Percentiles rank a stretch among this genome's conserved stretches.
These are phyloP conservation scores for Metschnikowia colocasiae DNA, from an alignment of 805 yeast species.

Conservation along the genomic window DNA sequence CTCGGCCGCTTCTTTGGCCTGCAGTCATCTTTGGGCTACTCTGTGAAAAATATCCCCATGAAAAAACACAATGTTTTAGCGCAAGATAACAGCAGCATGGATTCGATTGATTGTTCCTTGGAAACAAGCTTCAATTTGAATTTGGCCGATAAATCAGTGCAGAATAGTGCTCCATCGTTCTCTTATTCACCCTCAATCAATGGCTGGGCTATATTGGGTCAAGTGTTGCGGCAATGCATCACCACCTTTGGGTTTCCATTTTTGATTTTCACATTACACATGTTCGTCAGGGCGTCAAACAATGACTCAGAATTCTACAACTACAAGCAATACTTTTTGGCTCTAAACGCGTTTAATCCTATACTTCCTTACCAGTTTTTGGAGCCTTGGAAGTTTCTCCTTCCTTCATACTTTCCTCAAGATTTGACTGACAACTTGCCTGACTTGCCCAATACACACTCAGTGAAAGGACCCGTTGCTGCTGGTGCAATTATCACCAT, in stretches of 20 bases:
- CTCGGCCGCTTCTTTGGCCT: conserved; percentile 8
- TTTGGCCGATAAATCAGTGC: not conserved
- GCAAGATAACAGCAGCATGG: not conserved
- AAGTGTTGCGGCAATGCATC: conserved; percentile 29
- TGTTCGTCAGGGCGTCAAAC: conserved; percentile 25
- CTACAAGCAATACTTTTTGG: conserved; percentile 15
- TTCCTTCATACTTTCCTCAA: conserved; percentile 1
- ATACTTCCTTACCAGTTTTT: conserved; percentile 26
- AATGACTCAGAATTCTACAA: conserved; percentile 12
- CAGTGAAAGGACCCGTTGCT: conserved; percentile 1
- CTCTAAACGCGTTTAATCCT: conserved; percentile 23
- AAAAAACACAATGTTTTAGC: not conserved
- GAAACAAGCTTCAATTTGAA: not conserved
- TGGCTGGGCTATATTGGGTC: conserved; percentile 28
- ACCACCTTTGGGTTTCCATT: conserved; percentile 42
- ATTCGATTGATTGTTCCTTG: not conserved
- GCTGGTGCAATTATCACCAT: conserved; percentile 27
- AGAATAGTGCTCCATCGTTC: not conserved
- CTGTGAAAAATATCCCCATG: not conserved
- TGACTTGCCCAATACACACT: not conserved
- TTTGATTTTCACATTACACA: conserved; percentile 36
- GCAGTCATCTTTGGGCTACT: not conserved
- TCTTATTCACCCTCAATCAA: conserved; percentile 11
- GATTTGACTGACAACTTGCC: not conserved
- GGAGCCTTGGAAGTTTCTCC: conserved; percentile 11